These are phyloP conservation scores for Penicillium sp. DNA, from an alignment of 2,329 filamentous ascomycete genomes.

Conservation along the genomic window DNA sequence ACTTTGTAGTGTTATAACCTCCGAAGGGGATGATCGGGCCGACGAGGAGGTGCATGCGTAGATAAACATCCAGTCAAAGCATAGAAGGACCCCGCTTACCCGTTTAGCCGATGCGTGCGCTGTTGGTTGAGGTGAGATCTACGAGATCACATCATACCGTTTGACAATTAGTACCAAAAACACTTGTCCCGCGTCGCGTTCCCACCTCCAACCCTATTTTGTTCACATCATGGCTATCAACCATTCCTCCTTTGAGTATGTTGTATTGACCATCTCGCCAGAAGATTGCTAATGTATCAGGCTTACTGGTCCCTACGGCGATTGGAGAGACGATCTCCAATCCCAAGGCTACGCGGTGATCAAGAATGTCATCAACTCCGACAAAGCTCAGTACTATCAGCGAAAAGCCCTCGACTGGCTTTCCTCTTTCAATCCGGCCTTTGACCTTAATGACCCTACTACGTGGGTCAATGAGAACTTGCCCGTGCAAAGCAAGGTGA, in stretches of 20 bases:
- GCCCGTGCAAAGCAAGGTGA: slow-evolving; percentile 16
- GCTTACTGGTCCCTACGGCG: slow-evolving; percentile 5
- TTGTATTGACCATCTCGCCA: too few species aligned
- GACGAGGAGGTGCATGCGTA: too few species aligned
- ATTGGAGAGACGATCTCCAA: slow-evolving; percentile 22
- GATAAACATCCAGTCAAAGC: too few species aligned
- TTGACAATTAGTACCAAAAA: not conserved
- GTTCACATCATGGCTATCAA: not conserved
- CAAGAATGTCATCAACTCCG: slow-evolving; percentile 17
- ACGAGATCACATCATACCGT: not conserved
- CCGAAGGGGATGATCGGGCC: too few species aligned
- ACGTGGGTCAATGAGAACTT: slow-evolving; percentile 20
- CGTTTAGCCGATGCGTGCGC: not conserved
- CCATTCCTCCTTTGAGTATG: slow-evolving; percentile 1
- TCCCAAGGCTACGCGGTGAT: slow-evolving; percentile 18
- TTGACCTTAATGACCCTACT: slow-evolving; percentile 17
- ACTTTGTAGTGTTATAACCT: too few species aligned
- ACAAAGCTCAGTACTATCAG: slow-evolving; percentile 20
- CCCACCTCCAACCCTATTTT: not conserved
- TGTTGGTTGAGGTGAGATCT: not conserved
- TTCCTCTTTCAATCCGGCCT: slow-evolving; percentile 12
- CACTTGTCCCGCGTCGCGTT: not conserved
- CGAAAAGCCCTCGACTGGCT: slow-evolving; percentile 24
- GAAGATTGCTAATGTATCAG: not conserved
- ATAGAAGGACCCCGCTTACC: not conserved